phyloP scores from a whole-genome alignment of 257 asterid species.

The Jacaranda copaia region DNA sequence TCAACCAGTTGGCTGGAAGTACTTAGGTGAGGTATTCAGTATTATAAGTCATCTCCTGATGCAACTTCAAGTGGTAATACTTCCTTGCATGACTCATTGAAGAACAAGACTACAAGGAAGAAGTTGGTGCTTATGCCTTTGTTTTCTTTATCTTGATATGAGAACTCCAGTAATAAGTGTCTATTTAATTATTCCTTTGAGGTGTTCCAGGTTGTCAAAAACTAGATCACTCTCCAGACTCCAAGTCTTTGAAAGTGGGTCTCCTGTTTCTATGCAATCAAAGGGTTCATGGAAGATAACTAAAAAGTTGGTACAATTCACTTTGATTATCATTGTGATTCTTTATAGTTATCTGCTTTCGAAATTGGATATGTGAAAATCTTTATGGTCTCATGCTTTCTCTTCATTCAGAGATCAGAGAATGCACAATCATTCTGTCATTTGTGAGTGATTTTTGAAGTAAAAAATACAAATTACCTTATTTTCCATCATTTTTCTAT shows the following conservation, averaged over 20 bases:
- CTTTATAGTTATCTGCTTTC: neutral
- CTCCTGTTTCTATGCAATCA: slow-evolving; percentile 54
- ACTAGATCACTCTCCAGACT: slow-evolving; percentile 32
- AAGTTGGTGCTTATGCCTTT: slow-evolving; percentile 60
- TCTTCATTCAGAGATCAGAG: slow-evolving; percentile 75
- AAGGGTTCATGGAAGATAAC: slow-evolving; percentile 79
- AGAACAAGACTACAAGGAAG: slow-evolving; percentile 52
- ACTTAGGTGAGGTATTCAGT: slow-evolving; percentile 42
- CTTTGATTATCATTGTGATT: slow-evolving; percentile 30
- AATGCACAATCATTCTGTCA: slow-evolving; percentile 59
- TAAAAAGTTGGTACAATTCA: slow-evolving; percentile 67
- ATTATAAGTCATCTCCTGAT: slow-evolving; percentile 37
- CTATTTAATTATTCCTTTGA: slow-evolving; percentile 34
- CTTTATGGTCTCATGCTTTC: slow-evolving; percentile 29
- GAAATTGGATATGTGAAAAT: slow-evolving; percentile 15
- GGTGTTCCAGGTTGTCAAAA: slow-evolving; percentile 55
- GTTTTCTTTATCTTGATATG: slow-evolving; percentile 22
- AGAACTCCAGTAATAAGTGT: slow-evolving; percentile 22
- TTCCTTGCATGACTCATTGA: slow-evolving; percentile 41
- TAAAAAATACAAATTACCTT: no score
- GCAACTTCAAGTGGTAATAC: slow-evolving; percentile 52
- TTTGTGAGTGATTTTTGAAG: no score
- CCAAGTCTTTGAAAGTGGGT: slow-evolving; percentile 55
- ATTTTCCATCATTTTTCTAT: no score
- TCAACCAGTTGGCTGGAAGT: slow-evolving; percentile 44